phyloP scores from a whole-genome alignment of 176 grass and related monocot species.

The Paspalum vaginatum region DNA sequence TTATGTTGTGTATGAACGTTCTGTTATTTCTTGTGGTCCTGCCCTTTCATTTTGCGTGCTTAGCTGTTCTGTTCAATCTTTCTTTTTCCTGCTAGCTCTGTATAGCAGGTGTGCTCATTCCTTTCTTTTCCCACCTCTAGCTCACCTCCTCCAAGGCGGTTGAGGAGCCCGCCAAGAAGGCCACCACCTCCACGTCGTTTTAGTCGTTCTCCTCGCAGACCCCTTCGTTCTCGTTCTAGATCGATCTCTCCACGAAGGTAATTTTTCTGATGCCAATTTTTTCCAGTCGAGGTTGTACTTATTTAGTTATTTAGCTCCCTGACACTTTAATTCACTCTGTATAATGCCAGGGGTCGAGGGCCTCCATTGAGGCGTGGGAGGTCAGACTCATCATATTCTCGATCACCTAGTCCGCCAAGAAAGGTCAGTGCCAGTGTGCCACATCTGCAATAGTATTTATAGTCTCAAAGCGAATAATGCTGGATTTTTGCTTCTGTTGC shows the following conservation, averaged over 20 bases:
- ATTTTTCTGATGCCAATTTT: background rate
- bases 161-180: conserved; percentile 95
- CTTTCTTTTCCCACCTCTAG: conserved; percentile 34
- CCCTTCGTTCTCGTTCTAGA: conserved; percentile 73
- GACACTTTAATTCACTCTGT: conserved; percentile 25
- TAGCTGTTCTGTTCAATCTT: background rate
- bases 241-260: conserved; percentile 97
- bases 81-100: background rate
- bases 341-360: conserved; percentile 62
- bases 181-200: conserved; percentile 71
- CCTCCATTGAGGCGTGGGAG: conserved; percentile 92
- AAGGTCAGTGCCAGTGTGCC: conserved; percentile 44
- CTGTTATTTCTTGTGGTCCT: background rate
- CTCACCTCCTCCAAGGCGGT: conserved; percentile 87
- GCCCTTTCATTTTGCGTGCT: background rate
- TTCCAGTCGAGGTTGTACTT: background rate
- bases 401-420: conserved; percentile 80
- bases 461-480: background rate
- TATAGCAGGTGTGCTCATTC: background rate
- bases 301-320: background rate
- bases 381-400: conserved; percentile 88
- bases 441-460: background rate
- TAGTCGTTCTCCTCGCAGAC: conserved; percentile 83
- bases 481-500: background rate
- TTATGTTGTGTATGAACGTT: background rate